phyloP scores from a whole-genome alignment of 495 filamentous ascomycete genomes.

The Parmelia sp. region DNA sequence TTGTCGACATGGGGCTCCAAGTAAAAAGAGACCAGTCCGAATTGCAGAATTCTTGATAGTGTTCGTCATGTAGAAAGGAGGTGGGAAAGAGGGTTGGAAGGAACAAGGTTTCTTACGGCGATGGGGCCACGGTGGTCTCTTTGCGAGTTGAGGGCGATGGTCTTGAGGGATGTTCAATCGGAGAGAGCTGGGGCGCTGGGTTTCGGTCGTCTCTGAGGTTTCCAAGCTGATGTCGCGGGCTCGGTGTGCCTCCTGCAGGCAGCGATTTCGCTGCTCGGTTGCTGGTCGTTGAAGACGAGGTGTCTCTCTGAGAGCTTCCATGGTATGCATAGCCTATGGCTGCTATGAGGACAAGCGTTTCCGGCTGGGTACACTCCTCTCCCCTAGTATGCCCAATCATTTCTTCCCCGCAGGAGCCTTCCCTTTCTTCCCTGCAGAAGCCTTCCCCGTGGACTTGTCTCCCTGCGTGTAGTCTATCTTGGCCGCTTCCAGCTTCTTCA shows the following conservation, averaged over 20 bases:
- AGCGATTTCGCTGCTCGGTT: neutral
- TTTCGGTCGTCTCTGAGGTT: neutral
- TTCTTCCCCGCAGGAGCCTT: neutral
- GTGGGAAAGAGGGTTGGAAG: neutral
- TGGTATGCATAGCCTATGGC: neutral
- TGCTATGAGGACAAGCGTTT: neutral
- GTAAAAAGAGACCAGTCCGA: constrained; percentile 40
- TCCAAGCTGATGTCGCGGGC: neutral
- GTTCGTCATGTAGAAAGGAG: constrained; percentile 36
- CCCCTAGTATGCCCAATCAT: neutral
- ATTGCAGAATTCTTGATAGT: constrained; percentile 53
- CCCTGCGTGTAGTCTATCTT: neutral
- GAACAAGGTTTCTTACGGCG: neutral
- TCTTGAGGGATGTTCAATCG: neutral
- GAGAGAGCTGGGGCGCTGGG: neutral
- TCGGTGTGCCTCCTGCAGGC: neutral
- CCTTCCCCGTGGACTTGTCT: neutral
- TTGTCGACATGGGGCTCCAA: constrained; percentile 47
- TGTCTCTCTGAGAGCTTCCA: neutral
- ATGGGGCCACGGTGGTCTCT: neutral
- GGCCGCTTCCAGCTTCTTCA: neutral
- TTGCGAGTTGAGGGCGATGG: neutral
- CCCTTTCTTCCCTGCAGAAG: neutral
- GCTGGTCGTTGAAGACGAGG: neutral
- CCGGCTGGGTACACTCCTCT: no score